These are phyloP conservation scores for Zymoseptoria brevis DNA, from an alignment of 2,329 filamentous ascomycete genomes.

Conservation along the genomic window DNA sequence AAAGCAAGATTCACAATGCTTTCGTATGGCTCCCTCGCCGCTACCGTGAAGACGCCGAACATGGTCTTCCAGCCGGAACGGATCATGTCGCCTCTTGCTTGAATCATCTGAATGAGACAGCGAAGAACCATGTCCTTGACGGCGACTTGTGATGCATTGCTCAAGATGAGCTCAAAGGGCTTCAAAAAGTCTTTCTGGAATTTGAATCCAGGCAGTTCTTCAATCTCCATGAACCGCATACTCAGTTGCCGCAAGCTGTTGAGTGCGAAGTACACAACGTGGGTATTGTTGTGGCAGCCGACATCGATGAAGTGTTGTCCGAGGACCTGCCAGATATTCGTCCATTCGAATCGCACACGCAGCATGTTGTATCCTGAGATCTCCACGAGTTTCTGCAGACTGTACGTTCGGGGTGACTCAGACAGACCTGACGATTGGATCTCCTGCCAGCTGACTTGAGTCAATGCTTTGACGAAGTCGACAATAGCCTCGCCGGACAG, in stretches of 20 bases:
- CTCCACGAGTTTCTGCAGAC: constrained; percentile 93
- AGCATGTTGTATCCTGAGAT: constrained; percentile 99
- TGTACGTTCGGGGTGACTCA: constrained; percentile 92
- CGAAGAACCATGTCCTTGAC: constrained; percentile 97
- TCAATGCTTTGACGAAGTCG: constrained; percentile 84
- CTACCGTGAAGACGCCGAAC: constrained; percentile 97
- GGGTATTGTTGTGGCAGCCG: constrained; percentile 91
- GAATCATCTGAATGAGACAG: constrained; percentile 98
- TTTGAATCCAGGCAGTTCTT: constrained; percentile 96
- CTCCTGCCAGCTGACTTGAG: constrained; percentile 97
- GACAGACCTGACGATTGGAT: constrained; percentile 95
- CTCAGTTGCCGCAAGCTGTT: constrained; percentile 92
- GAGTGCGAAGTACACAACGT: constrained; percentile 93
- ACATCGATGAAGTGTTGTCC: constrained; percentile 98
- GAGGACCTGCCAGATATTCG: constrained; percentile 93
- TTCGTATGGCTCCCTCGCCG: constrained; percentile 86
- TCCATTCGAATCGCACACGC: constrained; percentile 96
- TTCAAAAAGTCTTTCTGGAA: constrained; percentile 99
- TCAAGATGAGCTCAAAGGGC: constrained; percentile 95
- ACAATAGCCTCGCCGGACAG: constrained; percentile 91
- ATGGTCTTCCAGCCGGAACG: constrained; percentile 97
- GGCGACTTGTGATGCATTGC: constrained; percentile 79
- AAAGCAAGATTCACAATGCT: constrained; percentile 94
- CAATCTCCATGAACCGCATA: constrained; percentile 98
- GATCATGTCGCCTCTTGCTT: constrained; percentile 92